Base-by-base conservation (phyloP, 768 basidiomycete species). In the Sarcodon sp. region DNA sequence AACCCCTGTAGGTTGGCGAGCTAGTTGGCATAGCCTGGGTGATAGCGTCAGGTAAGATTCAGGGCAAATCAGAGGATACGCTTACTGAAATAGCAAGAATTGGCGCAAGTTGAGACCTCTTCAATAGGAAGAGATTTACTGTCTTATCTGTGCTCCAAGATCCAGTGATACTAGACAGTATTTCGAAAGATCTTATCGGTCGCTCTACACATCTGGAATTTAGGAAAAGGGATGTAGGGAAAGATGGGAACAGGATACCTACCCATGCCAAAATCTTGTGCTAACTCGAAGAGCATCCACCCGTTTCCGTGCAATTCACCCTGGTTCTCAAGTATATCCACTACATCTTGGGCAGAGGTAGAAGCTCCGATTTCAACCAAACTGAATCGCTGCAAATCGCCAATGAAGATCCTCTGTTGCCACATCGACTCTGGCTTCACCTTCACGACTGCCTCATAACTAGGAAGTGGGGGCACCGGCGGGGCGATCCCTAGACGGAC, bases 261-360 rank as follows among this genome's bases (percentile, higher is more conserved):
- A 93, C 92, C 92, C 80, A 93, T 85, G 50, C 91, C 92, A 59
- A 92, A 84, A 58, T 92, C 87, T 53, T 88, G 84, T 33, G 87
- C 87, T 31, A 93, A 64, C 65, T 98, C 94, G 61, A 77, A 93
- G 31, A 98, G 61, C 74, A 92, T 90, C 87, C 89, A 96, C 6
- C 77, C 80, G 4, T 72, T 79, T n/a, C 63, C 68, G 64, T 72
- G 76, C 39, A 94, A 62, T 48, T 77, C 73, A 9, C 85, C 87
- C 57, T 83, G 77, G 13, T 64, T 64, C 37, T 81, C 76, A 27
- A 91, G 69, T 57, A 76, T 66, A 10, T 72, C 66, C 47, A 94
- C 63, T 6, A 93, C 76, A 48, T 90, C 85, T 34, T 78, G 72
- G 7, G 88, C 87, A 27, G 68, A 79, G 1, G 86, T 93, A 8